Conservation (phyloP, 768 basidiomycete genomes). For the Podaxis pistillaris region DNA sequence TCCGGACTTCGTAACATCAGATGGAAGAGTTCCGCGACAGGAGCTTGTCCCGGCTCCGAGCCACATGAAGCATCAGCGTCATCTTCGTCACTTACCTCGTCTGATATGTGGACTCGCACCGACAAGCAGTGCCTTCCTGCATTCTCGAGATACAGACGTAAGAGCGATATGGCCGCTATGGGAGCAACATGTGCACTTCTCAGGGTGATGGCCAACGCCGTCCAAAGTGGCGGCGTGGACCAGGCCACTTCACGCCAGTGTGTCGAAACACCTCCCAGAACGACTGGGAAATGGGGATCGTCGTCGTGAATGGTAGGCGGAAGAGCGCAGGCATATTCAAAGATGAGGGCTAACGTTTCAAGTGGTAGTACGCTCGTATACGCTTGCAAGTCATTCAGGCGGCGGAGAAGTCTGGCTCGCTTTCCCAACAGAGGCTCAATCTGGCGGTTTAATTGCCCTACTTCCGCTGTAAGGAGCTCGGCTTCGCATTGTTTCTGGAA, state of each 20-base stretch:
- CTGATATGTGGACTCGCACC: not conserved
- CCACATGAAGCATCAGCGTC: not conserved
- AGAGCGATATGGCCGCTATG: not conserved
- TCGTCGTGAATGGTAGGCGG: not conserved
- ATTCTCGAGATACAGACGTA: not conserved
- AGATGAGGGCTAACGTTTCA: conserved; percentile 5
- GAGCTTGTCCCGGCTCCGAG: not conserved
- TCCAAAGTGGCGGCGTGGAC: not conserved
- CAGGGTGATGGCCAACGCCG: not conserved
- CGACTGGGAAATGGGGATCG: not conserved
- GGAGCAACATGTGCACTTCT: not conserved
- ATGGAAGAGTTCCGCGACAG: not conserved
- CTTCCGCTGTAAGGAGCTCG: not conserved
- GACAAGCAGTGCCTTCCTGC: not conserved
- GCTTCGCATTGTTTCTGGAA: not conserved
- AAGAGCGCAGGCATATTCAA: not conserved
- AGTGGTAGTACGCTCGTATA: not conserved
- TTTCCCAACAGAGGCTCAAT: not conserved
- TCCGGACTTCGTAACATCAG: not conserved
- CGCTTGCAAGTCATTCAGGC: not conserved
- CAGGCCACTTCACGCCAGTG: not conserved
- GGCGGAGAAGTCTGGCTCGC: not conserved
- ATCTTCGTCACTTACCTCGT: not conserved
- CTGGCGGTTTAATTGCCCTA: not conserved
- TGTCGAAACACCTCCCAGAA: not conserved